Evolutionary conservation across 1,284 basidiomycete species (phyloP).

Genomic region (Peniophora sp.): DNA sequence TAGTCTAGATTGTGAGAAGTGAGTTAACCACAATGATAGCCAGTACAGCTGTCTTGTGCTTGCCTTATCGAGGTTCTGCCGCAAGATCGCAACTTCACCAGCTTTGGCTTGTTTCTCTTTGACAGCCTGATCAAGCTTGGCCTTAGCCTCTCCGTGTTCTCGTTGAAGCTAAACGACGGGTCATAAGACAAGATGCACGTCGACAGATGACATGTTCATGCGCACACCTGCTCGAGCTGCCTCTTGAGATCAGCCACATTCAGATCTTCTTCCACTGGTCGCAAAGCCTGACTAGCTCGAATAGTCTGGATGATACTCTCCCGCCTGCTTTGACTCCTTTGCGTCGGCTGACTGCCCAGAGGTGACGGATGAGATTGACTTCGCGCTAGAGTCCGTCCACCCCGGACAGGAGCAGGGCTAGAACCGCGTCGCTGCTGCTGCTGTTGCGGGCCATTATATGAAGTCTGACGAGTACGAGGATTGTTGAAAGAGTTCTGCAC

Average conservation of each 20-base stretch:
- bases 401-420: neutral
- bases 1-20: slow-evolving; percentile 30
- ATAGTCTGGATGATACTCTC: neutral
- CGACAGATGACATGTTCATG: neutral
- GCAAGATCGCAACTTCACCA: slow-evolving; percentile 54
- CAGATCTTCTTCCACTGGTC: neutral
- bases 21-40: neutral
- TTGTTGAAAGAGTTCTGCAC: no score
- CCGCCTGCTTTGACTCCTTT: neutral
- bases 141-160: slow-evolving; percentile 37
- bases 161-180: slow-evolving; percentile 34
- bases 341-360: neutral
- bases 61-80: slow-evolving; percentile 53
- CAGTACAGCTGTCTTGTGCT: no score
- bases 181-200: no score
- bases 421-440: neutral
- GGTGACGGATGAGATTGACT: neutral
- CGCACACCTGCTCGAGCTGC: slow-evolving; percentile 9
- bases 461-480: no score
- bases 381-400: neutral
- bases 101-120: slow-evolving; percentile 46
- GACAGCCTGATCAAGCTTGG: slow-evolving; percentile 34
- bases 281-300: neutral
- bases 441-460: no score
- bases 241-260: slow-evolving; percentile 4